Evolutionary conservation across 805 yeast genomes (phyloP).

Genomic region (Ogataea haglerorum): DNA sequence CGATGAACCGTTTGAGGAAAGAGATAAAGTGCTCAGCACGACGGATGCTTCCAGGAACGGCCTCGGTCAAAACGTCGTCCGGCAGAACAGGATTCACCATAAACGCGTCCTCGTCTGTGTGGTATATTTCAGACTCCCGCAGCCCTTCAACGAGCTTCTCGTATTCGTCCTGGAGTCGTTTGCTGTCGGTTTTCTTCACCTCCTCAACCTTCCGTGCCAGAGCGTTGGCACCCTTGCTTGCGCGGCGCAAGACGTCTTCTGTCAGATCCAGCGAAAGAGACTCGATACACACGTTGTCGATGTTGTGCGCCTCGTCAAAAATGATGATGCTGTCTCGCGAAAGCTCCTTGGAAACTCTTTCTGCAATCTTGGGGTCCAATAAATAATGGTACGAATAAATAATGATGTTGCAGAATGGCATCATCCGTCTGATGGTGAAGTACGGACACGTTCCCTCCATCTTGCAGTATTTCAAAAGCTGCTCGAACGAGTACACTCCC

Average conservation of each 20-base stretch:
- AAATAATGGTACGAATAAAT: conserved; percentile 96
- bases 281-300: conserved; percentile 97
- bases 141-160: conserved; percentile 87
- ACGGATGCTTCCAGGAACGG: conserved; percentile 95
- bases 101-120: conserved; percentile 59
- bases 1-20: conserved; percentile 87
- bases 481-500: conserved; percentile 94
- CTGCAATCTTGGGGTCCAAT: conserved; percentile 95
- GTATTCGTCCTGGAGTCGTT: conserved; percentile 83
- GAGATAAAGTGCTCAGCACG: conserved; percentile 97
- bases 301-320: conserved; percentile 98
- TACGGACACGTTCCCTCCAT: conserved; percentile 87
- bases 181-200: conserved; percentile 78
- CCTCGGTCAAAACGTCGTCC: conserved; percentile 81
- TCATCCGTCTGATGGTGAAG: conserved; percentile 97
- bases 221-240: conserved; percentile 81
- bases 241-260: conserved; percentile 81
- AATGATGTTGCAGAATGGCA: conserved; percentile 86
- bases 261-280: conserved; percentile 89
- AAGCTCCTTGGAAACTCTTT: conserved; percentile 86
- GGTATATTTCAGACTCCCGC: conserved; percentile 69
- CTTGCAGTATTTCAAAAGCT: conserved; percentile 72
- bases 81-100: conserved; percentile 88
- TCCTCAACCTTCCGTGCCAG: conserved; percentile 79
- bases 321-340: conserved; percentile 91